Conservation (phyloP, 2,329 filamentous ascomycete genomes). For the Colletotrichum euphorbiae region DNA sequence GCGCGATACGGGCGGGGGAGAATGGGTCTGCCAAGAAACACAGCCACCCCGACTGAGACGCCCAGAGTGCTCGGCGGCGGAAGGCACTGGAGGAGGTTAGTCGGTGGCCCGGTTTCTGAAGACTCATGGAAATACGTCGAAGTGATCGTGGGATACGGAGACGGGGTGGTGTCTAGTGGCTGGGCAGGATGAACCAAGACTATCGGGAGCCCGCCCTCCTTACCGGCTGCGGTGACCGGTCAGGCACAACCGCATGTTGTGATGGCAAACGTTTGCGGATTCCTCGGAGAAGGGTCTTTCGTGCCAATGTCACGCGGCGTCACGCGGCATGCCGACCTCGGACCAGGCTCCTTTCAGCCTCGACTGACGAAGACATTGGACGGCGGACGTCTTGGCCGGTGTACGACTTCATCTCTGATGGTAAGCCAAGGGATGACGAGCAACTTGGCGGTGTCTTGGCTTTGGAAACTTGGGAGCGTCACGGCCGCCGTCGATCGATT, state of each 20-base stretch:
- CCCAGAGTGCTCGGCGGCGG: constrained; percentile 35
- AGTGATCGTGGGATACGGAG: constrained; percentile 22
- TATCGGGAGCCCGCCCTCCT: not conserved
- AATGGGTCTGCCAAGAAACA: constrained; percentile 38
- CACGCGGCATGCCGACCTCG: not conserved
- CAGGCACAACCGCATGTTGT: constrained; percentile 12
- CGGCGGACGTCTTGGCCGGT: constrained; percentile 35
- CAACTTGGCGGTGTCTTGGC: constrained; percentile 35
- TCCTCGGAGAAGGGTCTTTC: constrained; percentile 8
- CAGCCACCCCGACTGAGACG: constrained; percentile 39
- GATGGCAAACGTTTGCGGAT: constrained; percentile 19
- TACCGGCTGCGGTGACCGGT: constrained; percentile 19
- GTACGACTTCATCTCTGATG: not conserved
- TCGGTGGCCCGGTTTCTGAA: not conserved
- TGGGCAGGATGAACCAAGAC: constrained; percentile 9
- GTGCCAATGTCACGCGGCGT: constrained; percentile 15
- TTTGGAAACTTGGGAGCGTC: not conserved
- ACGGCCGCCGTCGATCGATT: too few species aligned
- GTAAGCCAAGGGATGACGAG: constrained; percentile 27
- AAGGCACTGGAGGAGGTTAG: not conserved
- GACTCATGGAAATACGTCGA: constrained; percentile 30
- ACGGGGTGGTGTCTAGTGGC: constrained; percentile 12
- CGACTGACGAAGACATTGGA: constrained; percentile 22
- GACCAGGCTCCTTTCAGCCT: too few species aligned
- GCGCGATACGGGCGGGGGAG: constrained; percentile 34